Conservation (phyloP, 768 basidiomycete genomes). For the Mycena floridula region DNA sequence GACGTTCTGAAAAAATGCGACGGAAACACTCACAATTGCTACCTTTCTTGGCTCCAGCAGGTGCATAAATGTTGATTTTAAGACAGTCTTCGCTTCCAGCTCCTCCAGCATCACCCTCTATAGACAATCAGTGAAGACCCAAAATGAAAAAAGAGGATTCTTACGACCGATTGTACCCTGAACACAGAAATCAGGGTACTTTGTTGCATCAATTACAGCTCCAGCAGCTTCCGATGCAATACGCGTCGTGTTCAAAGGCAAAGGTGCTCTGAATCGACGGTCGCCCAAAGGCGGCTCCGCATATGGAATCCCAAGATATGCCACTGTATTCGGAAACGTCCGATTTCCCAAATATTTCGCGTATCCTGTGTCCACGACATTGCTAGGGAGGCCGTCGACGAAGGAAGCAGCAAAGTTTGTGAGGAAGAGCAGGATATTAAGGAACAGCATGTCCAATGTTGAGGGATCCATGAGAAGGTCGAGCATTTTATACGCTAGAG, state of each 20-base stretch:
- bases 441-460: not conserved
- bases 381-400: conserved; percentile 1
- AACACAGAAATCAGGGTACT: conserved; percentile 53
- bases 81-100: conserved; percentile 64
- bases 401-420: not conserved
- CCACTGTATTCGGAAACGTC: conserved; percentile 45
- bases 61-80: conserved; percentile 61
- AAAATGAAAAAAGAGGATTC: conserved; percentile 7
- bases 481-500: not conserved
- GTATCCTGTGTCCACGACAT: conserved; percentile 52
- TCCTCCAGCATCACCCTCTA: conserved; percentile 52
- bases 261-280: conserved; percentile 44
- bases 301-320: conserved; percentile 55
- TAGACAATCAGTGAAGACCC: not conserved
- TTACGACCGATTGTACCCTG: conserved; percentile 49
- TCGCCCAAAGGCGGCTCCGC: conserved; percentile 52
- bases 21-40: conserved; percentile 36
- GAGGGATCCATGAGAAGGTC: not conserved
- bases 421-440: not conserved
- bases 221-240: conserved; percentile 29
- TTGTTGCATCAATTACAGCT: conserved; percentile 40
- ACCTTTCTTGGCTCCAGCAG: conserved; percentile 36
- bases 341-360: conserved; percentile 50
- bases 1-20: too few relatives aligned
- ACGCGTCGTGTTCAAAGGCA: conserved; percentile 44